phyloP scores from a whole-genome alignment of 1,139 yeast species.

The Pichia sp. region DNA sequence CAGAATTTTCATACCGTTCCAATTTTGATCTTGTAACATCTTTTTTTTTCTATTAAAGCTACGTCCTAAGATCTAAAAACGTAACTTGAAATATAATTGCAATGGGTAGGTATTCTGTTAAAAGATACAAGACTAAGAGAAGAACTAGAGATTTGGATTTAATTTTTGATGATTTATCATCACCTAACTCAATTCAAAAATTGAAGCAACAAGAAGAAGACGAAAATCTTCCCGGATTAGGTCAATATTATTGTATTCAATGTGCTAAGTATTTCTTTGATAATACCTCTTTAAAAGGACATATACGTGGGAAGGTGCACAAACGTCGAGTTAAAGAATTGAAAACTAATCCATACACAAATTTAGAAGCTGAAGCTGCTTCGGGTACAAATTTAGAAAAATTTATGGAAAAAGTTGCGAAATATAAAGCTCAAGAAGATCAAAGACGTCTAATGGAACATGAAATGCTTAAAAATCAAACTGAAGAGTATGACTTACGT shows the following conservation, averaged over 20 bases:
- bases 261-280: constrained; percentile 91
- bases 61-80: no score
- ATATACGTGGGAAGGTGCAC: constrained; percentile 70
- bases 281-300: constrained; percentile 65
- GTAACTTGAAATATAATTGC: no score
- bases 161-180: constrained; percentile 67
- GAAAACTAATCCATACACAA: constrained; percentile 75
- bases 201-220: constrained; percentile 80
- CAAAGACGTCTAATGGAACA: constrained; percentile 26
- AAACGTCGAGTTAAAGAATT: constrained; percentile 78
- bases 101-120: constrained; percentile 86
- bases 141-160: constrained; percentile 82
- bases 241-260: constrained; percentile 89
- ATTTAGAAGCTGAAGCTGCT: constrained; percentile 86
- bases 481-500: constrained; percentile 28
- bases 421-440: constrained; percentile 29
- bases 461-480: constrained; percentile 20
- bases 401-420: constrained; percentile 57
- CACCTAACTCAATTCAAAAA: constrained; percentile 53
- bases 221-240: constrained; percentile 88
- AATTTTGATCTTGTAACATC: no score
- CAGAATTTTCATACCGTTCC: no score
- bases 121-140: constrained; percentile 72
- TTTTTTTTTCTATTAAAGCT: no score
- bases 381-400: constrained; percentile 68